These are phyloP conservation scores for Candida caryicola DNA, from an alignment of 805 yeast species.

Conservation along the genomic window DNA sequence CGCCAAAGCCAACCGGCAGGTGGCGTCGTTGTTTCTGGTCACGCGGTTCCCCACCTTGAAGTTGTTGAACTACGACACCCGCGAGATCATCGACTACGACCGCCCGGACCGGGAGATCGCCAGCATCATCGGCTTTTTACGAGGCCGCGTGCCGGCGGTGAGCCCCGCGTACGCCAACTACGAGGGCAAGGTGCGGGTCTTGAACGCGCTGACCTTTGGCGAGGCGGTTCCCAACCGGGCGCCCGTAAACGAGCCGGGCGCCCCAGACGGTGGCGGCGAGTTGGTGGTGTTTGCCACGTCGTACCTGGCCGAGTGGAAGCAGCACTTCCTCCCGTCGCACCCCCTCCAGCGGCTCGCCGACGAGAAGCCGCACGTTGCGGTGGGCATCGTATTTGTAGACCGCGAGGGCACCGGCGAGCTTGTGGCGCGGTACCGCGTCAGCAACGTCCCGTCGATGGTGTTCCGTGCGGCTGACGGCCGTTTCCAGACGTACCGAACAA, in stretches of 20 bases:
- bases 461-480: constrained; percentile 23
- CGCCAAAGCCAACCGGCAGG: constrained; percentile 24
- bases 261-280: constrained; percentile 9
- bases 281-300: constrained; percentile 25
- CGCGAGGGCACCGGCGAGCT: constrained; percentile 16
- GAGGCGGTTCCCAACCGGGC: not conserved
- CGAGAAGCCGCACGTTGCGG: constrained; percentile 11
- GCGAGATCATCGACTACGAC: constrained; percentile 35
- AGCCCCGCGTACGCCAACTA: constrained; percentile 22
- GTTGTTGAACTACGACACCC: constrained; percentile 42
- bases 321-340: constrained; percentile 32
- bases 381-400: constrained; percentile 27
- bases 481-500: constrained; percentile 24
- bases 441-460: constrained; percentile 31
- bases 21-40: constrained; percentile 40
- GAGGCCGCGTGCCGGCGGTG: constrained; percentile 11
- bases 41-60: constrained; percentile 49
- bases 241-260: no score
- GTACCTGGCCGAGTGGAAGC: constrained; percentile 29
- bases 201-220: constrained; percentile 9
- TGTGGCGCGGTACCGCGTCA: constrained; percentile 24
- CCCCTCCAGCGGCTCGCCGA: constrained; percentile 31
- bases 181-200: constrained; percentile 14
- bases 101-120: constrained; percentile 21
- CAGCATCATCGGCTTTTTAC: constrained; percentile 15